A percentile compares a stretch with the other conserved stretches of the same genome.
These are phyloP conservation scores for Gracilariopsis chorda DNA, from an alignment of 23 red algal genomes.

Conservation along the genomic window DNA sequence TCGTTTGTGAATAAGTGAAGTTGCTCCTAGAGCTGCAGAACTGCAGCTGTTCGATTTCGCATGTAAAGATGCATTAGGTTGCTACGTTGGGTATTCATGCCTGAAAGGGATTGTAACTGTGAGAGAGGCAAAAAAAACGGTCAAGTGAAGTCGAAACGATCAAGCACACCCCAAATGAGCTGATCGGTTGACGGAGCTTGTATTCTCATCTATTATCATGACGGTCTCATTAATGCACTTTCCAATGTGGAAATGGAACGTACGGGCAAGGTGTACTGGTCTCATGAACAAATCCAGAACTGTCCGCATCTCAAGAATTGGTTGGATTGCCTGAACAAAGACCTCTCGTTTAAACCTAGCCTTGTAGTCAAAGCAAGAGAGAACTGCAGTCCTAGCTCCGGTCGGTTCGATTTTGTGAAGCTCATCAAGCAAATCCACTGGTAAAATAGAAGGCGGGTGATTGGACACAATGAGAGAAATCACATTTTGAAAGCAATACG, in stretches of 20 bases:
- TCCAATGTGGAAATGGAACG: slow-evolving; percentile 24
- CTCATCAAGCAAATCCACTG: slow-evolving; percentile 44
- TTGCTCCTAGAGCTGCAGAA: no score
- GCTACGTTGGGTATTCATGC: no score
- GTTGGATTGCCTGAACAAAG: slow-evolving; percentile 40
- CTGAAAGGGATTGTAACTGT: no score
- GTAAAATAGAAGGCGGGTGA: background rate
- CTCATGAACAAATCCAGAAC: slow-evolving; percentile 54
- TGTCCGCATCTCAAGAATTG: slow-evolving; percentile 25
- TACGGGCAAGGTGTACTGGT: slow-evolving; percentile 33
- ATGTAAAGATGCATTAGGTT: no score
- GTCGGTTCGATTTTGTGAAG: slow-evolving; percentile 39
- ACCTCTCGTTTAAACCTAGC: slow-evolving; percentile 43
- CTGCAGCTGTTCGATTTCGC: no score
- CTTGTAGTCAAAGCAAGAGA: slow-evolving; percentile 55
- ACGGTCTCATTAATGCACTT: slow-evolving; percentile 37
- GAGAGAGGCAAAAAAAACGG: no score
- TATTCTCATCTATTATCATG: no score
- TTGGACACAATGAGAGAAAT: slow-evolving; percentile 2
- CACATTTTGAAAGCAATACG: background rate
- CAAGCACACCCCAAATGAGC: no score
- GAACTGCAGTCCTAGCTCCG: slow-evolving; percentile 15
- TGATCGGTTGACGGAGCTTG: no score
- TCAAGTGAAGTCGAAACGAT: no score
- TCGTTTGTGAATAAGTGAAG: no score